Conservation (phyloP, 306 rosid genomes). For the Glycine tomentella region DNA sequence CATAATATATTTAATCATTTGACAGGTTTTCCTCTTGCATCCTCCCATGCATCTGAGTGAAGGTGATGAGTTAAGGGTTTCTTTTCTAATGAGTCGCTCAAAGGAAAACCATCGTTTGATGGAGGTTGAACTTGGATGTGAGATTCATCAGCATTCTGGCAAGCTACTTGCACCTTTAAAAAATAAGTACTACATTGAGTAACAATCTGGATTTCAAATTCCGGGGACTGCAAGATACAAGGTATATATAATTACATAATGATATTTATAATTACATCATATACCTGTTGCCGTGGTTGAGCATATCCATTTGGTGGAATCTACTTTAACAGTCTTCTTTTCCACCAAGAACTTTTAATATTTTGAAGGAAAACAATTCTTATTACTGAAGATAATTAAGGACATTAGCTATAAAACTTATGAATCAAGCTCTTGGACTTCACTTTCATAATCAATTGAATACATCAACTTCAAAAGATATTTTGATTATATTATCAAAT, state of each 20-base stretch:
- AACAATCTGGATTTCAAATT: slow-evolving; percentile 49
- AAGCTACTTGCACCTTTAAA: slow-evolving; percentile 61
- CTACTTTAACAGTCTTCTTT: neutral
- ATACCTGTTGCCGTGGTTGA: slow-evolving; percentile 1
- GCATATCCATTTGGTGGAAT: slow-evolving; percentile 12
- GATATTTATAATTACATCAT: neutral
- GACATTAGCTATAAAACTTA: neutral
- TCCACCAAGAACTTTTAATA: slow-evolving; percentile 2
- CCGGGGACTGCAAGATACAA: slow-evolving; percentile 36
- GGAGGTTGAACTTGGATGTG: slow-evolving; percentile 92
- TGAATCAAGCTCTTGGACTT: neutral
- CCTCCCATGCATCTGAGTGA: slow-evolving; percentile 65
- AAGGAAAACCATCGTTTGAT: slow-evolving; percentile 92
- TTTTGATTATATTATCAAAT: neutral
- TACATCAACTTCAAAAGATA: neutral
- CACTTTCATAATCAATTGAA: neutral
- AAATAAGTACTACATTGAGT: slow-evolving; percentile 84
- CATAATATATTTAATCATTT: slow-evolving; percentile 29
- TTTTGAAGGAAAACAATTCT: neutral
- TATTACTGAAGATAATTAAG: neutral
- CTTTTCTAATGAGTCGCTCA: slow-evolving; percentile 85
- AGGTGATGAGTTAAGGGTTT: slow-evolving; percentile 73
- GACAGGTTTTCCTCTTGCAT: slow-evolving; percentile 82
- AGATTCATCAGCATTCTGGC: slow-evolving; percentile 66
- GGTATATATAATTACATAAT: slow-evolving; percentile 47